phyloP scores from a whole-genome alignment of 2,329 filamentous ascomycete genomes.

The Fusarium continuum region DNA sequence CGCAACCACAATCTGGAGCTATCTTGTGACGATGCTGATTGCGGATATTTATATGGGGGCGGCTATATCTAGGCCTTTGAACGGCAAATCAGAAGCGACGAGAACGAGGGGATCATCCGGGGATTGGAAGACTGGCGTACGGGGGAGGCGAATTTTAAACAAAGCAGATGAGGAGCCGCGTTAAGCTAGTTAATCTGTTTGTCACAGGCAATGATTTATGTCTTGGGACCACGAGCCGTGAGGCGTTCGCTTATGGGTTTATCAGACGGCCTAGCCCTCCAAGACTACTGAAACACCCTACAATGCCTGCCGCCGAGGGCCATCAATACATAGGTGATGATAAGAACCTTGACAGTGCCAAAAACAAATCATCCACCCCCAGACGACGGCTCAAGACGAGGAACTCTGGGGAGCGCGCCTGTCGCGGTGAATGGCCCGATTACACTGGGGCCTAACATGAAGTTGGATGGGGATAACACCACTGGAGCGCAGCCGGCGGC shows the following conservation, averaged over 20 bases:
- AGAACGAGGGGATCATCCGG: slow-evolving; percentile 33
- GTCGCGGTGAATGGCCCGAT: slow-evolving; percentile 41
- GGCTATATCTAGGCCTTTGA: slow-evolving; percentile 7
- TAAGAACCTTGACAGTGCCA: slow-evolving; percentile 30
- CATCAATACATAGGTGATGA: slow-evolving; percentile 30
- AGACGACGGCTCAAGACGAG: slow-evolving; percentile 31
- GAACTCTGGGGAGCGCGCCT: slow-evolving; percentile 43
- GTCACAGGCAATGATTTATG: slow-evolving; percentile 10
- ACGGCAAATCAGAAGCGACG: slow-evolving; percentile 25
- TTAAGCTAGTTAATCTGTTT: slow-evolving; percentile 8
- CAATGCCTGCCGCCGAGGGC: not conserved
- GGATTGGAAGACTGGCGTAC: slow-evolving; percentile 32
- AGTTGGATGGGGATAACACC: slow-evolving; percentile 27
- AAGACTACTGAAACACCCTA: slow-evolving; percentile 18
- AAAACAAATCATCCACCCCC: slow-evolving; percentile 13
- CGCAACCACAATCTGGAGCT: slow-evolving; percentile 8
- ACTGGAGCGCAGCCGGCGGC: slow-evolving; percentile 6
- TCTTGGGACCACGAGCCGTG: slow-evolving; percentile 24
- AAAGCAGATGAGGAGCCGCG: slow-evolving; percentile 1
- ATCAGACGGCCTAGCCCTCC: slow-evolving; percentile 32
- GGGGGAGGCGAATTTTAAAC: slow-evolving; percentile 32
- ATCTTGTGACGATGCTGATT: slow-evolving; percentile 35
- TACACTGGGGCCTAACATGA: slow-evolving; percentile 27
- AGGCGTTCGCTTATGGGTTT: slow-evolving; percentile 19
- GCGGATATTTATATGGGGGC: slow-evolving; percentile 28